Percentiles rank a stretch among this genome's conserved stretches.
Conservation (phyloP, 768 basidiomycete genomes). For the Astraeus odoratus region DNA sequence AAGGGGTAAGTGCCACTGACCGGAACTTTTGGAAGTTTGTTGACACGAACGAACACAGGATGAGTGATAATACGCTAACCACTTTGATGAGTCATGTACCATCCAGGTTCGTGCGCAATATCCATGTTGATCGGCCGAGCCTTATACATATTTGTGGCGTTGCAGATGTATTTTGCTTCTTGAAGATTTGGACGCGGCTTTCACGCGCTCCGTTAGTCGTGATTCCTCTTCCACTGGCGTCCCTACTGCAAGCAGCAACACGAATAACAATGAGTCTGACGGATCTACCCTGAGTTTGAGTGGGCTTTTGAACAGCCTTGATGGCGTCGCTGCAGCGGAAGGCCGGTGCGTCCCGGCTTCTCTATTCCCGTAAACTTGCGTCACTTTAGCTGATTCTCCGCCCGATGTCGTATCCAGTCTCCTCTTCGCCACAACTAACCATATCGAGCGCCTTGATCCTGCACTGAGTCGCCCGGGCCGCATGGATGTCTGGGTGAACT, state of each 20-base stretch:
- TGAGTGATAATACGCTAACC: conserved; percentile 85
- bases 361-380: conserved; percentile 1
- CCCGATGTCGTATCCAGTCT: conserved; percentile 38
- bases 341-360: conserved; percentile 54
- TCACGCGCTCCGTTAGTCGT: conserved; percentile 82
- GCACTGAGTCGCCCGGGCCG: conserved; percentile 84
- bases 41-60: conserved; percentile 37
- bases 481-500: conserved; percentile 91
- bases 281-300: conserved; percentile 82
- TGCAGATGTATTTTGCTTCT: conserved; percentile 88
- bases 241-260: conserved; percentile 44
- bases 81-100: conserved; percentile 88
- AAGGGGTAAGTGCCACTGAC: conserved; percentile 53
- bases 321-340: conserved; percentile 80
- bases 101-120: conserved; percentile 46
- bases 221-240: conserved; percentile 72
- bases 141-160: conserved; percentile 7
- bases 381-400: conserved; percentile 10
- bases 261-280: conserved; percentile 45
- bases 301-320: conserved; percentile 79
- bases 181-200: conserved; percentile 90
- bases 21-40: conserved; percentile 4
- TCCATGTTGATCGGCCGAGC: conserved; percentile 8
- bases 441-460: conserved; percentile 88
- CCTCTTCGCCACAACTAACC: conserved; percentile 89